Conservation (phyloP, 1,284 basidiomycete species). For the Sanguinoderma infundibulare region DNA sequence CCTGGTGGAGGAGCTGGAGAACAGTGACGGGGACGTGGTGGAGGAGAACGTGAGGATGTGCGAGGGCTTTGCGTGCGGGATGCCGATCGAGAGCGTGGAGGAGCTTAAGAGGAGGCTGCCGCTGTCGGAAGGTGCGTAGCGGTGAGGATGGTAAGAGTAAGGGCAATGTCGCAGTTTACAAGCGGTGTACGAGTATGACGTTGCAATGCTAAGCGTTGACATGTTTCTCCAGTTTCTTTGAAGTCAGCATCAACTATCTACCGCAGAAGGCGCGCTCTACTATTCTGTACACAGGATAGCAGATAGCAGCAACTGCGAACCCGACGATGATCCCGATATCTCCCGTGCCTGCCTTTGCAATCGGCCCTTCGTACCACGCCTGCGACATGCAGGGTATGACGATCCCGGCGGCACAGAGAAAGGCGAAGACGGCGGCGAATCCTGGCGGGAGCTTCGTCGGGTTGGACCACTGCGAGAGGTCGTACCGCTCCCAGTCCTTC, state of each 20-base stretch:
- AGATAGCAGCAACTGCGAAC: conserved; percentile 43
- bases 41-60: conserved; percentile 31
- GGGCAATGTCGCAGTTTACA: too few species aligned
- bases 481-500: conserved; percentile 38
- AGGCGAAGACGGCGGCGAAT: conserved; percentile 52
- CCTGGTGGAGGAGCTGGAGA: conserved; percentile 23
- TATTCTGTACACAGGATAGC: conserved; percentile 46
- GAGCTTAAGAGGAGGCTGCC: conserved; percentile 23
- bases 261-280: conserved; percentile 37
- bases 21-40: background rate
- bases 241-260: conserved; percentile 2
- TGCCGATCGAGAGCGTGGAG: conserved; percentile 30
- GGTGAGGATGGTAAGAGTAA: background rate
- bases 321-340: conserved; percentile 61
- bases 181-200: background rate
- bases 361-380: conserved; percentile 58
- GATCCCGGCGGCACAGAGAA: conserved; percentile 51
- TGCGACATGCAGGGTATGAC: conserved; percentile 66
- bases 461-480: conserved; percentile 46
- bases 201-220: too few species aligned
- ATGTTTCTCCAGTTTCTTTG: too few species aligned
- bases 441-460: conserved; percentile 47
- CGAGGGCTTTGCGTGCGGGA: conserved; percentile 34
- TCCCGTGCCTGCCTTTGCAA: conserved; percentile 51
- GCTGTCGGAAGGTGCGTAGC: background rate